Evolutionary conservation across 768 basidiomycete species (phyloP).

Genomic region (Calocera viscosa): DNA sequence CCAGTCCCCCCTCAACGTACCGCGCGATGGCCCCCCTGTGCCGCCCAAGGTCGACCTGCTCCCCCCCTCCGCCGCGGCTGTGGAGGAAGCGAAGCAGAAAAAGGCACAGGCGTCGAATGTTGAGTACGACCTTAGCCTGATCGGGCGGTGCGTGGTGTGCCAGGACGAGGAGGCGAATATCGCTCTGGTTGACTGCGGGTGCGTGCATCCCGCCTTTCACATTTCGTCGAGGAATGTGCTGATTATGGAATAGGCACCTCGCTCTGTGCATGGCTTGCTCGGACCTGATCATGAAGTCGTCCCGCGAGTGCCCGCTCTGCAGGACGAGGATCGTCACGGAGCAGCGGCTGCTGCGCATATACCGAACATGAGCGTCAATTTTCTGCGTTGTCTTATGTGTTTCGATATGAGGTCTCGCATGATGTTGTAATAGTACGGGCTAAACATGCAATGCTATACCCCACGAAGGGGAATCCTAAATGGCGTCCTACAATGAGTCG

Average conservation of each 20-base stretch:
- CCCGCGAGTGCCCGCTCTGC: slow-evolving; percentile 82
- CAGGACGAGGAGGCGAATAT: slow-evolving; percentile 92
- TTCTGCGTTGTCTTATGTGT: too few species aligned
- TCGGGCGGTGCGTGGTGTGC: slow-evolving; percentile 80
- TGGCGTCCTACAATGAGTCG: too few species aligned
- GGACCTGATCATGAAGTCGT: slow-evolving; percentile 66
- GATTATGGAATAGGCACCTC: slow-evolving; percentile 43
- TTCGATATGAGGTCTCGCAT: too few species aligned
- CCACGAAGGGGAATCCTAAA: too few species aligned
- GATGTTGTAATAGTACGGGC: too few species aligned
- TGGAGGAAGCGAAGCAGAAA: neutral
- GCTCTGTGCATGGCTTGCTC: slow-evolving; percentile 69
- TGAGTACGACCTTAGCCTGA: slow-evolving; percentile 19
- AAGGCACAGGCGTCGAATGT: neutral
- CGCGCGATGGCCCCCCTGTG: neutral
- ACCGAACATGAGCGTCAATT: slow-evolving; percentile 32
- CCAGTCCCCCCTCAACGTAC: neutral
- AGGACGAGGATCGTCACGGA: slow-evolving; percentile 80
- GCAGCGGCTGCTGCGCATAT: slow-evolving; percentile 66
- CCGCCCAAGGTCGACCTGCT: neutral
- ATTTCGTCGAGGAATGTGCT: neutral
- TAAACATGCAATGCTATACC: too few species aligned
- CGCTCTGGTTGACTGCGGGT: slow-evolving; percentile 92
- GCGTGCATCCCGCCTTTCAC: slow-evolving; percentile 24
- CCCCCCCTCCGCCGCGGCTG: neutral